Percentiles rank a stretch among this genome's conserved stretches.
phyloP scores from a whole-genome alignment of 768 basidiomycete genomes.

The Crucibulum laeve region DNA sequence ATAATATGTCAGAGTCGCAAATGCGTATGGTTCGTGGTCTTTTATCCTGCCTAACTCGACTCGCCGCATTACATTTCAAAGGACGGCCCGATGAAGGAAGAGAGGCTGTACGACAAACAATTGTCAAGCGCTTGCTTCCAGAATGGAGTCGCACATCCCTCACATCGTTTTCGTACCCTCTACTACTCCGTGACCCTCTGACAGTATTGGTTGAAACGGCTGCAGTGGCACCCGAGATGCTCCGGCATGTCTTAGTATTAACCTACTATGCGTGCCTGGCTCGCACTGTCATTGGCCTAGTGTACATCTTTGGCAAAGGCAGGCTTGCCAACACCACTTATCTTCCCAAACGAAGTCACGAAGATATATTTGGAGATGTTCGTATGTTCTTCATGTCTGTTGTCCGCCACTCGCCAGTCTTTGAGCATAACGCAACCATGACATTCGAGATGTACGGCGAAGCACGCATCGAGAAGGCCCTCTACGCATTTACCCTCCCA shows the following conservation, averaged over 20 bases:
- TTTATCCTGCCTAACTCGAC: constrained; percentile 60
- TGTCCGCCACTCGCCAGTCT: constrained; percentile 82
- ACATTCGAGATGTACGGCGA: constrained; percentile 81
- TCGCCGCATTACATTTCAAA: constrained; percentile 67
- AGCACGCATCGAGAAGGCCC: constrained; percentile 76
- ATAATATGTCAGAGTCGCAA: constrained; percentile 76
- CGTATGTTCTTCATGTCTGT: constrained; percentile 90
- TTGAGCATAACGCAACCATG: constrained; percentile 79
- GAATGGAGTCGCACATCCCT: constrained; percentile 89
- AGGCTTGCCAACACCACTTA: constrained; percentile 48
- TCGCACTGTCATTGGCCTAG: constrained; percentile 79
- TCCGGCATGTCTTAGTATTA: constrained; percentile 84
- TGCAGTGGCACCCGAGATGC: constrained; percentile 83
- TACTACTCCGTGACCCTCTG: constrained; percentile 88
- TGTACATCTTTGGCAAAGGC: constrained; percentile 76
- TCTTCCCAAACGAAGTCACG: constrained; percentile 44
- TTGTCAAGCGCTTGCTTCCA: constrained; percentile 85
- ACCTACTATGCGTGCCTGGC: constrained; percentile 90
- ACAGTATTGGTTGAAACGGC: constrained; percentile 88
- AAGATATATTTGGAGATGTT: constrained; percentile 78
- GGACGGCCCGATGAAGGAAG: constrained; percentile 68
- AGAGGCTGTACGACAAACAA: constrained; percentile 75
- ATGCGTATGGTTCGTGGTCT: constrained; percentile 75
- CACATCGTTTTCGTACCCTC: constrained; percentile 77
- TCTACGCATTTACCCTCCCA: constrained; percentile 86